Evolutionary conservation across 306 rosid genomes (phyloP).

Genomic region (Potentilla sterilis): DNA sequence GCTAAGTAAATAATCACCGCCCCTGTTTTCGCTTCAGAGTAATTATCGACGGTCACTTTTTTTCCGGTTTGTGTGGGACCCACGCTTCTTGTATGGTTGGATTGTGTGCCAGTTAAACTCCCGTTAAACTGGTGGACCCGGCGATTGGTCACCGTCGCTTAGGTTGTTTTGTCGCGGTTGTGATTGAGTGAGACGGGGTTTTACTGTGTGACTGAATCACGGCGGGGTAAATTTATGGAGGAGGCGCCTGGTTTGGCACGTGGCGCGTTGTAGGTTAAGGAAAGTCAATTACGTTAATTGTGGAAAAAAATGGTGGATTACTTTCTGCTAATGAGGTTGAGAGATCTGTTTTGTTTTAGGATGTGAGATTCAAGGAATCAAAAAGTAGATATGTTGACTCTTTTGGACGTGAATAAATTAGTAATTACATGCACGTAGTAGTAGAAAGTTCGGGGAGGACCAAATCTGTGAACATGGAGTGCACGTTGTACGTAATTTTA

Average conservation of each 20-base stretch:
- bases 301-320: background rate
- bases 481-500: background rate
- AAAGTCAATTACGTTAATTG: background rate
- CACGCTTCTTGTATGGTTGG: too few relatives aligned
- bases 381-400: background rate
- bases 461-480: background rate
- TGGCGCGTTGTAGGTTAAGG: background rate
- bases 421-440: slow-evolving; percentile 20
- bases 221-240: background rate
- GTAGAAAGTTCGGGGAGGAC: background rate
- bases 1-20: background rate
- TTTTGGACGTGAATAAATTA: background rate
- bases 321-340: background rate
- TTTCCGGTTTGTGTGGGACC: too few relatives aligned
- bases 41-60: background rate
- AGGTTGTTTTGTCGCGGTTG: slow-evolving; percentile 9
- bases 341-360: background rate
- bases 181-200: background rate
- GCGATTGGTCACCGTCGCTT: background rate
- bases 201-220: slow-evolving; percentile 16
- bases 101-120: background rate
- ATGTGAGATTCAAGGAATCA: background rate
- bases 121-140: slow-evolving; percentile 22
- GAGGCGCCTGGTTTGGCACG: background rate
- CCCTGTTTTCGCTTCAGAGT: background rate